phyloP scores from a whole-genome alignment of 129 eudicot species.

The Glebionis coronaria region DNA sequence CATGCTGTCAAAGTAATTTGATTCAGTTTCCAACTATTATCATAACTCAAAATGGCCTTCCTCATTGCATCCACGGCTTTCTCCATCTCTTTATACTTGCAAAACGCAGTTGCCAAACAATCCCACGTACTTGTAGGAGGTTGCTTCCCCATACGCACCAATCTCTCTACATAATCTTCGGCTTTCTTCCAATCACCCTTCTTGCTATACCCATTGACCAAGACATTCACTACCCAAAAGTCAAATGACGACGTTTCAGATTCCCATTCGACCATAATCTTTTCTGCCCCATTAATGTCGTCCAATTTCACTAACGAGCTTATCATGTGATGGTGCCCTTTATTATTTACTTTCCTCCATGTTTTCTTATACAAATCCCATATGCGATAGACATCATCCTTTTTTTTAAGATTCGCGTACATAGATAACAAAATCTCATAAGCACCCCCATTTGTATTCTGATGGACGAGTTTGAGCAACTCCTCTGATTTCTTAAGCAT shows the following conservation, averaged over 20 bases:
- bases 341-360: constrained; percentile 17
- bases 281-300: constrained; percentile 44
- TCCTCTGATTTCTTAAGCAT: constrained; percentile 48
- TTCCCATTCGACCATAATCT: constrained; percentile 40
- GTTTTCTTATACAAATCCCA: constrained; percentile 36
- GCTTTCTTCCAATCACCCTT: constrained; percentile 43
- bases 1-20: constrained; percentile 26
- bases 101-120: constrained; percentile 24
- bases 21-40: constrained; percentile 12
- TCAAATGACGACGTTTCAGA: constrained; percentile 6
- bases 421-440: constrained; percentile 25
- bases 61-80: constrained; percentile 35
- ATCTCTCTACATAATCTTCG: constrained; percentile 25
- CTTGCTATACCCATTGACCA: constrained; percentile 34
- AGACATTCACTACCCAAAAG: constrained; percentile 31
- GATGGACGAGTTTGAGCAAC: not conserved
- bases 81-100: constrained; percentile 29
- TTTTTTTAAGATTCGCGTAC: constrained; percentile 30
- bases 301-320: constrained; percentile 37
- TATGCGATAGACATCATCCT: constrained; percentile 34
- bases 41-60: constrained; percentile 21
- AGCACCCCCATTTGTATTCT: constrained; percentile 13
- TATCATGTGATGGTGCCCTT: constrained; percentile 24
- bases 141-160: constrained; percentile 28
- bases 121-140: constrained; percentile 41